These are phyloP conservation scores for Russula sp. DNA, from an alignment of 768 basidiomycete genomes.

Conservation along the genomic window DNA sequence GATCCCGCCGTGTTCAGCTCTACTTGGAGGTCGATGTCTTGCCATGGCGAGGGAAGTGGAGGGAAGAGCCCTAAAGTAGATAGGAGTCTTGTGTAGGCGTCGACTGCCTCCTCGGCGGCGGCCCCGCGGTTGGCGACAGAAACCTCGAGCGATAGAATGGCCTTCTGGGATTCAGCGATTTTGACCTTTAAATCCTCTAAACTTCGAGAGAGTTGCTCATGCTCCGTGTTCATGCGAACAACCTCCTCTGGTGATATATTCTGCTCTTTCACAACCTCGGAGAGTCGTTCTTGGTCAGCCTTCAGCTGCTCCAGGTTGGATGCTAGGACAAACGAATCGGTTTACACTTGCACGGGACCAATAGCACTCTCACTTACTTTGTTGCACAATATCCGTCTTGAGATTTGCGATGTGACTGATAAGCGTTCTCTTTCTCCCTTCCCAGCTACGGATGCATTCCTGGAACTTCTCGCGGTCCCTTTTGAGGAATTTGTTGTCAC, in stretches of 20 bases:
- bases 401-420: constrained; percentile 59
- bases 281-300: constrained; percentile 54
- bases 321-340: background rate
- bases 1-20: constrained; percentile 74
- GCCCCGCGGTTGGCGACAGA: constrained; percentile 71
- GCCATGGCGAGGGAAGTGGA: constrained; percentile 60
- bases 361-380: constrained; percentile 36
- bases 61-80: constrained; percentile 73
- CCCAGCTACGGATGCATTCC: constrained; percentile 63
- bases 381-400: constrained; percentile 52
- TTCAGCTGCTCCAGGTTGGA: constrained; percentile 53
- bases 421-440: constrained; percentile 59
- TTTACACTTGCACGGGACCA: background rate
- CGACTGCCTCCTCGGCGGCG: constrained; percentile 74
- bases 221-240: constrained; percentile 82
- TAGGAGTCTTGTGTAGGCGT: constrained; percentile 68
- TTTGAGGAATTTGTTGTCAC: constrained; percentile 54
- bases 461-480: constrained; percentile 75
- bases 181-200: constrained; percentile 73
- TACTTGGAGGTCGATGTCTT: constrained; percentile 68
- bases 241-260: constrained; percentile 92
- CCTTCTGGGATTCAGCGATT: constrained; percentile 63
- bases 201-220: constrained; percentile 65
- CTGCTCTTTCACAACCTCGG: constrained; percentile 69
- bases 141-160: constrained; percentile 76